A percentile compares a stretch with the other conserved stretches of the same genome.
These are phyloP conservation scores for Lichtheimia ramosa DNA, from an alignment of 371 early-diverging fungal species.

Conservation along the genomic window DNA sequence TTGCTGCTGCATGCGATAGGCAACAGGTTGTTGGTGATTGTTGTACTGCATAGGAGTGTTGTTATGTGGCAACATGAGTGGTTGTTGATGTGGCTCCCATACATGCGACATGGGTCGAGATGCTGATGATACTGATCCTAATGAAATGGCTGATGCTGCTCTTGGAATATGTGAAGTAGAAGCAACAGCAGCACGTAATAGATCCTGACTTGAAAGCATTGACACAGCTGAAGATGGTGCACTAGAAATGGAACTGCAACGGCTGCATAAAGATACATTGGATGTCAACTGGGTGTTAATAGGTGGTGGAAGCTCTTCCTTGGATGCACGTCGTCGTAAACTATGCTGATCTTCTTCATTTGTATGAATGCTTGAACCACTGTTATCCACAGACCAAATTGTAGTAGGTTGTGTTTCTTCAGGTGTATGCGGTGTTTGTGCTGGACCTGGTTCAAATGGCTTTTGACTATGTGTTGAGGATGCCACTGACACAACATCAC, in stretches of 20 bases:
- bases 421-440: slow-evolving; percentile 14
- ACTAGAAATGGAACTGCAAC: slow-evolving; percentile 13
- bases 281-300: slow-evolving; percentile 5
- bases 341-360: neutral
- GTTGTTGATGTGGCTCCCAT: slow-evolving; percentile 6
- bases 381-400: slow-evolving; percentile 14
- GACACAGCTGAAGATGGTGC: slow-evolving; percentile 6
- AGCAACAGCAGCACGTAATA: neutral
- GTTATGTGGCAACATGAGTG: neutral
- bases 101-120: neutral
- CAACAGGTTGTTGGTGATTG: too few relatives aligned
- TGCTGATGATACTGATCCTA: neutral
- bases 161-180: neutral
- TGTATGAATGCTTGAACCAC: neutral
- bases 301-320: slow-evolving; percentile 8
- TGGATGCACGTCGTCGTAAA: slow-evolving; percentile 8
- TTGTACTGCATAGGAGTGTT: neutral
- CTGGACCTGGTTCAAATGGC: slow-evolving; percentile 12
- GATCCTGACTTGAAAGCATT: slow-evolving; percentile 1
- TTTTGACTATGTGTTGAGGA: slow-evolving; percentile 4
- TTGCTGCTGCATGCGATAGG: neutral
- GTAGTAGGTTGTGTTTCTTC: slow-evolving; percentile 12
- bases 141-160: slow-evolving; percentile 3
- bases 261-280: slow-evolving; percentile 17
- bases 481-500: neutral